Conservation (phyloP, 1,139 yeast species). For the Suhomyces yuchorum region DNA sequence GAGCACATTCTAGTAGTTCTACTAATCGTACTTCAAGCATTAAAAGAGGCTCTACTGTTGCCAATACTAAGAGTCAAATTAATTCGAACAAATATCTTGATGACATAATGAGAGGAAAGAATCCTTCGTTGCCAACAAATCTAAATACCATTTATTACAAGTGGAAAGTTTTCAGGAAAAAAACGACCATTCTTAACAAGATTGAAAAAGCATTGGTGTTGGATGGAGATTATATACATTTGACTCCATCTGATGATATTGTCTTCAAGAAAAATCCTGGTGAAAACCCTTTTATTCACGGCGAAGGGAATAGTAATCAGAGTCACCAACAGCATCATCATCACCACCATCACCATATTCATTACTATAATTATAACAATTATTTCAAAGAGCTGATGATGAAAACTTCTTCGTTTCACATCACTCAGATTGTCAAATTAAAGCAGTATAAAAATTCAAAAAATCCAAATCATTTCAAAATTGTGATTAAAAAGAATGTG, state of each 20-base stretch:
- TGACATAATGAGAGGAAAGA: slow-evolving; percentile 38
- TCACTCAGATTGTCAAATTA: slow-evolving; percentile 72
- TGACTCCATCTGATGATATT: slow-evolving; percentile 72
- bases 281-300: slow-evolving; percentile 32
- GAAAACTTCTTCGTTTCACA: slow-evolving; percentile 86
- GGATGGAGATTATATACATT: slow-evolving; percentile 91
- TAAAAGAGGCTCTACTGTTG: background rate
- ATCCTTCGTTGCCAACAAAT: slow-evolving; percentile 37
- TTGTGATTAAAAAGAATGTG: slow-evolving; percentile 68
- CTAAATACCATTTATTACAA: slow-evolving; percentile 47
- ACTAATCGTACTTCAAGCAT: background rate
- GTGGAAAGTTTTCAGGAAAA: slow-evolving; percentile 86
- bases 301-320: slow-evolving; percentile 17
- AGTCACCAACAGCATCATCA: slow-evolving; percentile 22
- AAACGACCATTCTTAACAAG: slow-evolving; percentile 77
- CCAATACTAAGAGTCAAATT: slow-evolving; percentile 4
- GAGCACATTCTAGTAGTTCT: background rate
- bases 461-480: slow-evolving; percentile 78
- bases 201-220: slow-evolving; percentile 84
- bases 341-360: slow-evolving; percentile 39
- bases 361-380: slow-evolving; percentile 57
- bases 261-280: slow-evolving; percentile 53
- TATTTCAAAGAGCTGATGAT: slow-evolving; percentile 48
- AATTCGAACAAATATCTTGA: slow-evolving; percentile 36
- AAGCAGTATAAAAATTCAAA: slow-evolving; percentile 69